These are phyloP conservation scores for Diddensiella santjacobensis DNA, from an alignment of 805 yeast species.

Conservation along the genomic window DNA sequence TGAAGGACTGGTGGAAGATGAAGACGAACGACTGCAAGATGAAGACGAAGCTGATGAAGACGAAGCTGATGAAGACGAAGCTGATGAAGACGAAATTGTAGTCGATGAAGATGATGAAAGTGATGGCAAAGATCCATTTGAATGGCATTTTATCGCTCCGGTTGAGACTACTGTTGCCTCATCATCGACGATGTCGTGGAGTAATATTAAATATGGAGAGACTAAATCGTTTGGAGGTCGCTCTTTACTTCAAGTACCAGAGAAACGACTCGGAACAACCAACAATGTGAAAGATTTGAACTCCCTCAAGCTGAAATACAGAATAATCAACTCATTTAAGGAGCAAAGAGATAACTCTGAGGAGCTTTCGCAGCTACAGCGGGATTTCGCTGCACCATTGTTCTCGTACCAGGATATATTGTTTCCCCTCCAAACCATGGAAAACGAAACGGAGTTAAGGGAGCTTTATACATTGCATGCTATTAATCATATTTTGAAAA, in stretches of 20 bases:
- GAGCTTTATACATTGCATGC: constrained; percentile 66
- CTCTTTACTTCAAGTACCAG: constrained; percentile 20
- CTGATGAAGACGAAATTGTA: constrained; percentile 34
- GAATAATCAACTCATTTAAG: constrained; percentile 19
- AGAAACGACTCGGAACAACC: not conserved
- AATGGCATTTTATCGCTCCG: constrained; percentile 62
- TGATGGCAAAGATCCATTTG: constrained; percentile 63
- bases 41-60: constrained; percentile 32
- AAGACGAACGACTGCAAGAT: constrained; percentile 28
- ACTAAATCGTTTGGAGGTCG: constrained; percentile 24
- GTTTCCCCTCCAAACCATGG: constrained; percentile 50
- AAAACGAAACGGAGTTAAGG: constrained; percentile 52
- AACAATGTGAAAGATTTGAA: not conserved
- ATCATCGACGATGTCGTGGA: constrained; percentile 22
- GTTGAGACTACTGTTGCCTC: constrained; percentile 29
- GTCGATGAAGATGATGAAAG: constrained; percentile 41
- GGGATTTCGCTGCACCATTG: constrained; percentile 56
- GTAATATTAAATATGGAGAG: constrained; percentile 16
- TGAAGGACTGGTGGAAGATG: constrained; percentile 23
- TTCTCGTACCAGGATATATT: constrained; percentile 69
- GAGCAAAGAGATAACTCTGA: constrained; percentile 23
- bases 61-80: constrained; percentile 21
- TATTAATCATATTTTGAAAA: constrained; percentile 78
- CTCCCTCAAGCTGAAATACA: constrained; percentile 21
- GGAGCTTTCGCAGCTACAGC: constrained; percentile 45